These are phyloP conservation scores for Rhodotorula mucilaginosa DNA, from an alignment of 1,284 basidiomycete species.

Conservation along the genomic window DNA sequence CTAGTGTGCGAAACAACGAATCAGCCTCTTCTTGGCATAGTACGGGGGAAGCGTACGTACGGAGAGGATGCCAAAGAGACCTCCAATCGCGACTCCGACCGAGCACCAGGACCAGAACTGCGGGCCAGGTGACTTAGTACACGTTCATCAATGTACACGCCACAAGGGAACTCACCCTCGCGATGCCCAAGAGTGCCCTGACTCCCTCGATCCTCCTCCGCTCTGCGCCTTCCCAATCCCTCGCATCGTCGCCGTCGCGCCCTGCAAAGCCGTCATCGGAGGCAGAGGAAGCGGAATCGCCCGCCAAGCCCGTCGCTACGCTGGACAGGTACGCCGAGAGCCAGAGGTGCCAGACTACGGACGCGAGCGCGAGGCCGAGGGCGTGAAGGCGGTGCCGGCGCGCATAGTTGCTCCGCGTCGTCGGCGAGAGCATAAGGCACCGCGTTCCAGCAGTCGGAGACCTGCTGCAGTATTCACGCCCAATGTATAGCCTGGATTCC, in stretches of 20 bases:
- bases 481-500: too few relatives aligned
- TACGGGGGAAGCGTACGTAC: not conserved
- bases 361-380: not conserved
- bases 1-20: not conserved
- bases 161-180: conserved; percentile 7
- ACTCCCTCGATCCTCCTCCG: conserved; percentile 18
- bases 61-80: conserved; percentile 10
- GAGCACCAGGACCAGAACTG: conserved; percentile 24
- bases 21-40: too few relatives aligned
- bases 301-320: not conserved
- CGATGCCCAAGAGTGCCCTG: conserved; percentile 15
- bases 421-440: conserved; percentile 2
- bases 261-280: not conserved
- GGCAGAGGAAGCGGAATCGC: not conserved
- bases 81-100: conserved; percentile 1
- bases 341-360: conserved; percentile 11
- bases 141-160: not conserved
- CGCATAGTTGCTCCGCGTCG: not conserved
- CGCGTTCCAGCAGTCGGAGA: too few relatives aligned
- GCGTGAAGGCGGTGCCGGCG: not conserved
- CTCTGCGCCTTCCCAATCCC: conserved; percentile 11
- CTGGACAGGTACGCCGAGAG: conserved; percentile 2
- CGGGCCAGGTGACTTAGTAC: not conserved
- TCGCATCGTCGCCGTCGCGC: not conserved
- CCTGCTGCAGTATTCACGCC: too few relatives aligned